Base-by-base conservation (phyloP, 768 basidiomycete species). In the Coprinellus aureogranulatus region DNA sequence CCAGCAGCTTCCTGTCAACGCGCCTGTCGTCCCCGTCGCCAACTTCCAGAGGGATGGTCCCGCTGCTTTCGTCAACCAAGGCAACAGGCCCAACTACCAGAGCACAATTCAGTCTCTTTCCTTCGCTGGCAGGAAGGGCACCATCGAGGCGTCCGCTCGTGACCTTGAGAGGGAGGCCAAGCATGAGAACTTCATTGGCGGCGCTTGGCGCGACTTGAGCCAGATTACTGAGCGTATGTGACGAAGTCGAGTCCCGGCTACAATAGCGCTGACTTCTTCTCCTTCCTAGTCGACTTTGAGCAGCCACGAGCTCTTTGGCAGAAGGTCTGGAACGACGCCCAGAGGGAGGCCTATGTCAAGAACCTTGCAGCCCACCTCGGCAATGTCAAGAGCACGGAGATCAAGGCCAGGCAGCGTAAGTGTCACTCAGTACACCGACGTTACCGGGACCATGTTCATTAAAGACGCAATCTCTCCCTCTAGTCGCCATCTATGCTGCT, bases 21-120 rank as follows among this genome's bases (percentile, higher is more conserved):
- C 85, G 4, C 89, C 93, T 1, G 68, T 89, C 49, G 77, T 74
- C 52, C 89, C 87, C 4, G 77, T 91, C 54, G 81, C 84, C 60
- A 94, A 96, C 83, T 96, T 95, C 89, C 93, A 96, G 75, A 89
- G 94, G 44, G 94, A 90, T 64, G 95, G 94, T 22, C 55, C 73
- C 8, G 79, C 75, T 72, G 76, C 84, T 1, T 84, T 85, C 73
- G 72, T 86, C 67, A 92, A 86, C 67, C 94, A 96, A 73, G 94
- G 92, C 61, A 69, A 77, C 58, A 82, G 91, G 23, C 92, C 95
- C 60, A 93, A 92, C 80, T 97, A 96, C 79, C 84, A 88, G 75
- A 89, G 88, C 74, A 81, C 81, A 49, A 82, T 94, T 68, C 72
- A 79, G 46, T 88, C 91, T 8, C 81, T 97, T 57, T 70, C 73